phyloP scores from a whole-genome alignment of 1,139 yeast genomes.

The Suhomyces bokatorum region DNA sequence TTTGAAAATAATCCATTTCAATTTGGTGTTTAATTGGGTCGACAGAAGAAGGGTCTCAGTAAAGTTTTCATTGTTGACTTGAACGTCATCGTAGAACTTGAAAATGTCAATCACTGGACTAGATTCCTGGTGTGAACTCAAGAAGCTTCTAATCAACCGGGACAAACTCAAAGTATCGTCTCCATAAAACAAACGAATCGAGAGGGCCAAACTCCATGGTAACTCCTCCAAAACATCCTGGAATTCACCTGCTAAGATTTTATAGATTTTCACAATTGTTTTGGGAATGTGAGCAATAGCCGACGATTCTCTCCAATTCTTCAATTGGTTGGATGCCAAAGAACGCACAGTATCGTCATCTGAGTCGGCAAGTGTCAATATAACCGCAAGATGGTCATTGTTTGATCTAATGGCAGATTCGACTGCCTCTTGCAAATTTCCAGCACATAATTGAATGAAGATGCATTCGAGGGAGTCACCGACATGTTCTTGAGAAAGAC shows the following conservation, averaged over 20 bases:
- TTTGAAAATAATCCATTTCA: slow-evolving; percentile 59
- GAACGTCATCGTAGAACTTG: slow-evolving; percentile 19
- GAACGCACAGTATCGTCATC: slow-evolving; percentile 57
- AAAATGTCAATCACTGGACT: slow-evolving; percentile 26
- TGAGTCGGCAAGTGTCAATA: slow-evolving; percentile 72
- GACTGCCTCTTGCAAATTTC: slow-evolving; percentile 64
- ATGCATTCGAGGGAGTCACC: slow-evolving; percentile 48
- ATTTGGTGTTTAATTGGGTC: slow-evolving; percentile 27
- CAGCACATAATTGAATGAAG: slow-evolving; percentile 53
- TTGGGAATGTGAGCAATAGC: slow-evolving; percentile 48
- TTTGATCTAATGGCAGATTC: slow-evolving; percentile 55
- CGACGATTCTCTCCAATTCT: slow-evolving; percentile 59
- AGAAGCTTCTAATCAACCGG: slow-evolving; percentile 32
- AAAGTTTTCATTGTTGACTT: slow-evolving; percentile 6
- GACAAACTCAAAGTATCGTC: slow-evolving; percentile 45
- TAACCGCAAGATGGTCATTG: slow-evolving; percentile 67
- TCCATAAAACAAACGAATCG: slow-evolving; percentile 63
- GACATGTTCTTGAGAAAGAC: slow-evolving; percentile 17
- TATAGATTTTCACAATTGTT: slow-evolving; percentile 58
- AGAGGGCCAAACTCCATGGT: slow-evolving; percentile 68
- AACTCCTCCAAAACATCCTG: slow-evolving; percentile 44
- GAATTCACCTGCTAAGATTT: slow-evolving; percentile 62
- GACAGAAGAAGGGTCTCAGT: slow-evolving; percentile 8
- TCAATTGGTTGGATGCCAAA: slow-evolving; percentile 61
- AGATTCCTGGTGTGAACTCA: slow-evolving; percentile 5